Evolutionary conservation across 2,329 filamentous ascomycete species (phyloP), one percentile per base, ranked within the genome.

Genomic region (Fusarium sp.): DNA sequence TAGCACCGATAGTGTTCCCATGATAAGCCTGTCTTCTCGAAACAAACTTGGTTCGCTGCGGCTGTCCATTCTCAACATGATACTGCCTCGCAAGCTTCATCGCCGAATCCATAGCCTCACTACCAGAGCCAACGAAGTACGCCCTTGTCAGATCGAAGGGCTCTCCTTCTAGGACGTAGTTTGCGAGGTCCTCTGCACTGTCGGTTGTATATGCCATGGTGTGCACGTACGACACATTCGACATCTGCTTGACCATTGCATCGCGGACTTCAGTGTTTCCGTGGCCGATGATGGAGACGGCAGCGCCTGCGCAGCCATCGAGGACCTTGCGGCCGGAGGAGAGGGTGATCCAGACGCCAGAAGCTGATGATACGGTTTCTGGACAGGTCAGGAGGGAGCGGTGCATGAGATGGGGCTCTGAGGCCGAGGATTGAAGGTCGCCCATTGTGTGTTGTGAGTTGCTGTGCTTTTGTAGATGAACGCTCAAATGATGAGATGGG

Each of bases 281-380:
- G 74, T 94, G 90, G 11, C 93, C 93, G 15, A 95, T 82, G 77
- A 27, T 60, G 33, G 78, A 61, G 6, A 79, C 78, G 37, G 91
- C 92, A 7, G 93, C 91, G 25, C 93, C 93, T 33, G 91, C 88
- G 25, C 91, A 92, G 3, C 89, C 91, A 79, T 96, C 93, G 19
- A 94, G 86, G 46, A 96, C 75, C 2, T 49, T 63, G 19, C 69
- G 70, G 21, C 77, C 83, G 37, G 80, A 77, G 14, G 78, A 67
- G 9, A 83, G 79, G 3, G 74, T 74, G 7, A 84, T 74, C 29
- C 82, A 79, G 10, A 80, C 75, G 0, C 84, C 84, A 0, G 78
- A 76, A 3, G 84, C 88, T 0, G 82, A 84, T 15, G 83, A 77
- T 9, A 87, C 87, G 54, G 68, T 59, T 10, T 73, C 70, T 0